A percentile compares a stretch with the other conserved stretches of the same genome.
Evolutionary conservation across 768 basidiomycete genomes (phyloP).

Genomic region (Grammothele lineata): DNA sequence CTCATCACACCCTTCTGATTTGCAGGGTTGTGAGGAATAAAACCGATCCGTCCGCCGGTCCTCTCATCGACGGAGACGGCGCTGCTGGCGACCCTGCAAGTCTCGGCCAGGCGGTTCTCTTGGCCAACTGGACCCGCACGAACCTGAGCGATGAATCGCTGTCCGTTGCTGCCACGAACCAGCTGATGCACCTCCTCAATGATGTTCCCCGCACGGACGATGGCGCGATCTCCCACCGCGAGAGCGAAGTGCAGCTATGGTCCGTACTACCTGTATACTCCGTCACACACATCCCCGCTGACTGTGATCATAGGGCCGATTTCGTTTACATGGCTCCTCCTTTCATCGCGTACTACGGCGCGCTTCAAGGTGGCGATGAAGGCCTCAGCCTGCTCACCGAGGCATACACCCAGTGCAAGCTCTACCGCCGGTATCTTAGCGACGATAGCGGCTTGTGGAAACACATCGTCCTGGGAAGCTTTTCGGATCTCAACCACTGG

Average conservation of each 20-base stretch:
- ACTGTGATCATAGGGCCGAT: no score
- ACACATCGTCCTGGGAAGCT: conserved; percentile 46
- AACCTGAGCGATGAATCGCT: conserved; percentile 30
- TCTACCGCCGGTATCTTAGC: conserved; percentile 51
- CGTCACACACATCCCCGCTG: no score
- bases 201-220: conserved; percentile 37
- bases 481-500: conserved; percentile 49
- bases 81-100: conserved; percentile 62
- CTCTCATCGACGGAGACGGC: conserved; percentile 43
- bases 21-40: conserved; percentile 34
- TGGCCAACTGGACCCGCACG: conserved; percentile 49
- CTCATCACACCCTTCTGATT: no score
- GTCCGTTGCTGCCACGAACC: conserved; percentile 38
- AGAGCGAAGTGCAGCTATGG: conserved; percentile 52
- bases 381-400: conserved; percentile 36
- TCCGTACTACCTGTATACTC: conserved; percentile 13
- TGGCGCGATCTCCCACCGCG: conserved; percentile 60
- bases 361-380: conserved; percentile 33
- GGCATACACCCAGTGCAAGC: conserved; percentile 52
- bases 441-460: conserved; percentile 50
- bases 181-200: conserved; percentile 46
- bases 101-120: conserved; percentile 48
- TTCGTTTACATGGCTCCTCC: conserved; percentile 62
- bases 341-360: conserved; percentile 64
- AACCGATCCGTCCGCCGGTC: conserved; percentile 30